These are phyloP conservation scores for Cyclostephanos tholiformis DNA, from an alignment of 108 stramenopile species.

Conservation along the genomic window DNA sequence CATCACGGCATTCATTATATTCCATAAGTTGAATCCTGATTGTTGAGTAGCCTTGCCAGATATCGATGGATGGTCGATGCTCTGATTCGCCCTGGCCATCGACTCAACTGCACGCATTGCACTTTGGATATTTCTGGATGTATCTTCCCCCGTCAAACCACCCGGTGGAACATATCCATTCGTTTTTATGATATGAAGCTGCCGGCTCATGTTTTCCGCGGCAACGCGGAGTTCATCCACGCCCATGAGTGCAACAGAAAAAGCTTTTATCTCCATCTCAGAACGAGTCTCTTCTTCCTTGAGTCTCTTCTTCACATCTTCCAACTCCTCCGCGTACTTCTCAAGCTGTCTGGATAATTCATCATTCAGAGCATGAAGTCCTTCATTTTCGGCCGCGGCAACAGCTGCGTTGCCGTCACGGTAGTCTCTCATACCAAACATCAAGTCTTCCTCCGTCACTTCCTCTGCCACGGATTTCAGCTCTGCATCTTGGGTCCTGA, in stretches of 20 bases:
- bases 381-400: constrained; percentile 41
- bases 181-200: constrained; percentile 45
- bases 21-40: constrained; percentile 42
- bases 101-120: constrained; percentile 45
- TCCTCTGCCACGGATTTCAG: constrained; percentile 42
- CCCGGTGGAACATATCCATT: constrained; percentile 47
- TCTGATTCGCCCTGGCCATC: constrained; percentile 51
- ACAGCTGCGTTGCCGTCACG: constrained; percentile 21
- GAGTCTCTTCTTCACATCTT: constrained; percentile 29
- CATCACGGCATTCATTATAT: constrained; percentile 41
- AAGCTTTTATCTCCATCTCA: constrained; percentile 55
- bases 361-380: constrained; percentile 39
- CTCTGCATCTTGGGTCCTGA: constrained; percentile 37
- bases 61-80: constrained; percentile 38
- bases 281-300: constrained; percentile 48
- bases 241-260: constrained; percentile 52
- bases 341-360: constrained; percentile 41
- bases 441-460: constrained; percentile 44
- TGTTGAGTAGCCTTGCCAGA: neutral
- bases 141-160: constrained; percentile 41
- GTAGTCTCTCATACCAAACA: constrained; percentile 40
- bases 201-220: constrained; percentile 52
- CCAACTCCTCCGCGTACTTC: constrained; percentile 36
- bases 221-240: constrained; percentile 50
- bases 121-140: constrained; percentile 28